These are phyloP conservation scores for Cicer chorassanicum DNA, from an alignment of 306 rosid genomes.

Conservation along the genomic window DNA sequence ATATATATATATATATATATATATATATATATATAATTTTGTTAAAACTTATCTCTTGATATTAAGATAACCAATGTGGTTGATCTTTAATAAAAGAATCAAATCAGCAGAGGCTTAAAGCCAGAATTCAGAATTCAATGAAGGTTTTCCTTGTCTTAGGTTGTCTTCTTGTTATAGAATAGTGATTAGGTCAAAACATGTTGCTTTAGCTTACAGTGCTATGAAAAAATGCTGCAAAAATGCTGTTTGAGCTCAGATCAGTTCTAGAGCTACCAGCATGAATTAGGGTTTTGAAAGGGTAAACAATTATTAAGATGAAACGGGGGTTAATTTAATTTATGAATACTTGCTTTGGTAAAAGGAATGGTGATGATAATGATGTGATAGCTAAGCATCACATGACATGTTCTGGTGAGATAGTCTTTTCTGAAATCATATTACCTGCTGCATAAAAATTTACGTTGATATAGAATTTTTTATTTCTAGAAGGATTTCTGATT, in stretches of 20 bases:
- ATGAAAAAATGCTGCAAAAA: not conserved
- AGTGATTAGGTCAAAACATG: not conserved
- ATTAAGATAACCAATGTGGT: not conserved
- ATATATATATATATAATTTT: not conserved
- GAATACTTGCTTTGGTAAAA: not conserved
- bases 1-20: too few relatives aligned
- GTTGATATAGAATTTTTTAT: not conserved
- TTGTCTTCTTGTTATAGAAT: not conserved
- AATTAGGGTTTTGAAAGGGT: not conserved
- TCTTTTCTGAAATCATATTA: not conserved
- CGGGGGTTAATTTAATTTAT: not conserved
- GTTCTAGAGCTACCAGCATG: not conserved
- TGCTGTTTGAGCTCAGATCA: not conserved
- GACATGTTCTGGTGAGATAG: not conserved
- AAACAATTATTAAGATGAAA: not conserved
- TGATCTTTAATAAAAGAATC: not conserved
- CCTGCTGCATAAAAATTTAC: not conserved
- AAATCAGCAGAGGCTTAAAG: not conserved
- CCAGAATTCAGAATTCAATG: not conserved
- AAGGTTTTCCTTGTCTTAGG: not conserved
- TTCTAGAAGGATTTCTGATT: not conserved
- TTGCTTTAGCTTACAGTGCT: slow-evolving; percentile 14
- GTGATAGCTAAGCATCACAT: not conserved
- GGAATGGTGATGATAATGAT: slow-evolving; percentile 1
- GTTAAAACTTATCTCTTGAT: slow-evolving; percentile 23